Percentiles rank a stretch among this genome's conserved stretches.
Conservation (phyloP, 345 rosid species). For the Euphorbia pulcherrima region DNA sequence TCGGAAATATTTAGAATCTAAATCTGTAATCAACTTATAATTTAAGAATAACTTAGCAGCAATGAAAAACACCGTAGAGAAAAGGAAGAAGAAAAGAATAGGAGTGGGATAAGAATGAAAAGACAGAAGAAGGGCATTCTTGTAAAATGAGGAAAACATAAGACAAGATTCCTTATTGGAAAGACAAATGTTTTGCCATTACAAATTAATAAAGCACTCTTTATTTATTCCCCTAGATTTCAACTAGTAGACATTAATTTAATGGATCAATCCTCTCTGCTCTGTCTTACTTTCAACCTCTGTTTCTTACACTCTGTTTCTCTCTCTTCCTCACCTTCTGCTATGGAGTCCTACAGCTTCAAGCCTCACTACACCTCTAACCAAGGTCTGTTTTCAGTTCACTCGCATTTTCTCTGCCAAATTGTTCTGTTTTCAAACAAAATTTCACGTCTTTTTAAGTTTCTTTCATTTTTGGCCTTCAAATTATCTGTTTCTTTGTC, state of each 20-base stretch:
- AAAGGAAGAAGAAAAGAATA: background rate
- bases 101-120: too few relatives aligned
- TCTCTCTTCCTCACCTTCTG: background rate
- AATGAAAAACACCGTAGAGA: background rate
- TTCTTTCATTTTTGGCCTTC: slow-evolving; percentile 1
- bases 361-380: slow-evolving; percentile 11
- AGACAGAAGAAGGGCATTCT: slow-evolving; percentile 1
- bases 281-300: background rate
- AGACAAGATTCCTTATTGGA: slow-evolving; percentile 2
- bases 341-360: background rate
- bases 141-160: background rate
- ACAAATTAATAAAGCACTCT: slow-evolving; percentile 22
- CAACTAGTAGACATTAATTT: too few relatives aligned
- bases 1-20: too few relatives aligned
- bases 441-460: background rate
- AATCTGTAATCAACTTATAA: too few relatives aligned
- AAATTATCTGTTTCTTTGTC: slow-evolving; percentile 5
- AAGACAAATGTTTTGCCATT: slow-evolving; percentile 14
- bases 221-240: background rate
- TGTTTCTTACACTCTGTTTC: too few relatives aligned
- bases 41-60: too few relatives aligned
- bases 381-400: slow-evolving; percentile 20
- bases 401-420: slow-evolving; percentile 4
- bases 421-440: background rate
- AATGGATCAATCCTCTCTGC: too few relatives aligned